These are phyloP conservation scores for Sporopachydermia quercuum DNA, from an alignment of 805 yeast species.

Conservation along the genomic window DNA sequence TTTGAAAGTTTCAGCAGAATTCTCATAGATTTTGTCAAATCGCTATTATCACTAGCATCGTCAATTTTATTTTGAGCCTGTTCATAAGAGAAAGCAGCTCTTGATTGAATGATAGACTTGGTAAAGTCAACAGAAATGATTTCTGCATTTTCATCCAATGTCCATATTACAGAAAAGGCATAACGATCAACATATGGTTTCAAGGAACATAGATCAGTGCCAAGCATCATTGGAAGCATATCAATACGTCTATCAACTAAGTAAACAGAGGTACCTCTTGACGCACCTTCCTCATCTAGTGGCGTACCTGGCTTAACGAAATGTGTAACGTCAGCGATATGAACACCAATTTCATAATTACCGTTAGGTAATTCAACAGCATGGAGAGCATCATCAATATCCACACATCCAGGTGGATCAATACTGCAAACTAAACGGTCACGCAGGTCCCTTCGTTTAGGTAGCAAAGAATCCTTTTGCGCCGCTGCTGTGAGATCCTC, in stretches of 20 bases:
- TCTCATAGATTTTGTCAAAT: conserved; percentile 81
- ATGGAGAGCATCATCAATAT: conserved; percentile 96
- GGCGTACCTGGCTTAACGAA: conserved; percentile 90
- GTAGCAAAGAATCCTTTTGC: conserved; percentile 26
- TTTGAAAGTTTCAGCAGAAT: conserved; percentile 66
- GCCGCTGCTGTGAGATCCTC: conserved; percentile 38
- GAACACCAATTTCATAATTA: conserved; percentile 94
- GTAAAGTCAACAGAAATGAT: conserved; percentile 66
- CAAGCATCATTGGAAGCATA: conserved; percentile 90
- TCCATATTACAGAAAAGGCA: conserved; percentile 95
- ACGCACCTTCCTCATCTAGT: conserved; percentile 88
- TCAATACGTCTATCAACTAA: conserved; percentile 96
- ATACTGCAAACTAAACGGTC: conserved; percentile 86
- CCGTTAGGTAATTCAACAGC: conserved; percentile 80
- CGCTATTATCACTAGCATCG: conserved; percentile 61
- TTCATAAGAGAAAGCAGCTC: conserved; percentile 91
- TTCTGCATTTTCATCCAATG: conserved; percentile 72
- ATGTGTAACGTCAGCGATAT: conserved; percentile 97
- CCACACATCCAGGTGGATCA: conserved; percentile 97
- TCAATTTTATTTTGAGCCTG: conserved; percentile 87
- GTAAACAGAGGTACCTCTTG: conserved; percentile 94
- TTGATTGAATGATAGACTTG: conserved; percentile 78
- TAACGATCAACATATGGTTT: conserved; percentile 91
- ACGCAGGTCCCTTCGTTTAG: conserved; percentile 68
- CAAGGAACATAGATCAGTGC: conserved; percentile 91